phyloP scores from a whole-genome alignment of 1,284 basidiomycete genomes.

The Rhodotorula sp. region DNA sequence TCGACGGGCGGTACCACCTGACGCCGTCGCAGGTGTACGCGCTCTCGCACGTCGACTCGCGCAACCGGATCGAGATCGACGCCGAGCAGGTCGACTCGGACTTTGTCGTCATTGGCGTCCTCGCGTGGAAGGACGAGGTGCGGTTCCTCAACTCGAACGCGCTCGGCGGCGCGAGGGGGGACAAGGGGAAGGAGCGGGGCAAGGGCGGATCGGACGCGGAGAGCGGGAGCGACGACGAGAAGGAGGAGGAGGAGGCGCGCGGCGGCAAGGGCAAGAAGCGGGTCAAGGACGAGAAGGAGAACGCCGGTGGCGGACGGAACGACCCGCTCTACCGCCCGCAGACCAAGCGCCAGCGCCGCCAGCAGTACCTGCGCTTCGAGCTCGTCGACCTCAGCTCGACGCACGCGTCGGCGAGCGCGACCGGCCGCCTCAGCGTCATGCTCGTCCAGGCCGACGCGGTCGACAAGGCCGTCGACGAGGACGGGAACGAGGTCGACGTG shows the following conservation, averaged over 20 bases:
- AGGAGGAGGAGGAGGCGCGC: conserved; percentile 9
- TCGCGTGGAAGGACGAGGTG: conserved; percentile 77
- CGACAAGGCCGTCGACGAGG: conserved; percentile 35
- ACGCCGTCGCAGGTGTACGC: conserved; percentile 86
- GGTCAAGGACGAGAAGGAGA: neutral
- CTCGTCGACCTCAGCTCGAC: conserved; percentile 73
- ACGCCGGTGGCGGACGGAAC: no score
- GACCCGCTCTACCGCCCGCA: conserved; percentile 13
- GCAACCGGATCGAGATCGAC: conserved; percentile 85
- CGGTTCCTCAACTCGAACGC: conserved; percentile 55
- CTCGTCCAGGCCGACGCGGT: conserved; percentile 80
- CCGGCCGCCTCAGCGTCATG: conserved; percentile 77
- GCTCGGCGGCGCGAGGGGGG: neutral
- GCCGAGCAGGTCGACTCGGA: conserved; percentile 67
- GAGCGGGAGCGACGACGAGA: neutral
- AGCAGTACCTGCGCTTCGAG: conserved; percentile 74
- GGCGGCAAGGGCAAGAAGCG: conserved; percentile 6
- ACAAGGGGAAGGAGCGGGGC: neutral
- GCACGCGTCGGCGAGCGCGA: conserved; percentile 62
- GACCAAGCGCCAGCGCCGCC: conserved; percentile 46
- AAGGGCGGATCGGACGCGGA: neutral
- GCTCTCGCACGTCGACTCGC: conserved; percentile 69
- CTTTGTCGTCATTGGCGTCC: conserved; percentile 85
- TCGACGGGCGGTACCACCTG: conserved; percentile 80
- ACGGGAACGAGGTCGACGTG: conserved; percentile 54